Percentiles rank a stretch among this genome's conserved stretches.
Conservation (phyloP, 1,139 yeast genomes). For the Scheffersomyces titani region DNA sequence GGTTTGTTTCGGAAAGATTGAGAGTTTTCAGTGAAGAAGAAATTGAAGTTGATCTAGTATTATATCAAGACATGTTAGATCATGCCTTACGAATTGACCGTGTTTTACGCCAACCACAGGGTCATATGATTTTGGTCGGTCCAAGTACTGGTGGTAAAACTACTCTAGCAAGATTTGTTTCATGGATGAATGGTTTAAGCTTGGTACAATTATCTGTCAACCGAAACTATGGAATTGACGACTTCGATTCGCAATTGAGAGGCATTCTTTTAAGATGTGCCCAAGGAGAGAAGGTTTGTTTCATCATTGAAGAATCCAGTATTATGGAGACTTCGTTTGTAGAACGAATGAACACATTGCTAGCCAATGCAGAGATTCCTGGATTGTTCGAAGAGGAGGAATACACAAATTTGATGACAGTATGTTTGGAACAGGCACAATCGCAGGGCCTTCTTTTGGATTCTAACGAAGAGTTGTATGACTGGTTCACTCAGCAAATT, state of each 20-base stretch:
- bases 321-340: constrained; percentile 76
- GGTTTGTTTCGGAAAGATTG: constrained; percentile 65
- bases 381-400: constrained; percentile 87
- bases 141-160: constrained; percentile 83
- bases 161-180: constrained; percentile 75
- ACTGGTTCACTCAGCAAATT: constrained; percentile 73
- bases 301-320: constrained; percentile 79
- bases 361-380: constrained; percentile 92
- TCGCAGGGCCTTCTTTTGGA: constrained; percentile 66
- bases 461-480: constrained; percentile 68
- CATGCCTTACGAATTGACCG: constrained; percentile 81
- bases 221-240: constrained; percentile 53
- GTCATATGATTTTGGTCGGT: constrained; percentile 89
- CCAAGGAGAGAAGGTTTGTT: constrained; percentile 65
- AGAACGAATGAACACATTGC: constrained; percentile 87
- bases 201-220: constrained; percentile 61
- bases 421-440: constrained; percentile 61
- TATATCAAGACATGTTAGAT: constrained; percentile 73
- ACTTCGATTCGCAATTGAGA: constrained; percentile 70
- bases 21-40: constrained; percentile 79
- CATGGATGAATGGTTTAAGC: constrained; percentile 86
- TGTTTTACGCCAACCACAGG: constrained; percentile 82
- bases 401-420: constrained; percentile 48
- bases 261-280: constrained; percentile 48
- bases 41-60: constrained; percentile 57